Evolutionary conservation across 108 stramenopile species (phyloP), one percentile per base, ranked within the genome.

Genomic region (Cylindrotheca fusiformis): DNA sequence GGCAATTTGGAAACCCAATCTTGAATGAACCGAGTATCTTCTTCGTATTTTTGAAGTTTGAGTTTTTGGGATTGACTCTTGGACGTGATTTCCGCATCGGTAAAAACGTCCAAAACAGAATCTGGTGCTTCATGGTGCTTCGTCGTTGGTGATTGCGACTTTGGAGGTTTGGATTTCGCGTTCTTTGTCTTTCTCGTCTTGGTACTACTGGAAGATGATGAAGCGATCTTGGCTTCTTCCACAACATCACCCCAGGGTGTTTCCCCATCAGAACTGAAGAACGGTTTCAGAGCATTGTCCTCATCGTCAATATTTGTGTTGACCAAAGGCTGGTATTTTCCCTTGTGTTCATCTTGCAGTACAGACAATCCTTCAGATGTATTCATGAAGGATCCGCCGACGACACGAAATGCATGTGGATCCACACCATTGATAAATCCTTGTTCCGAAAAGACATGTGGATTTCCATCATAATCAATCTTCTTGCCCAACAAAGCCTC

Each of bases 311-410:
- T 23, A 27, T 17, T 21, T n/a, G 19, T 2, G n/a, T 49, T 50
- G 8, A 73, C 65, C 31, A 65, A 28, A 24, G 72, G 72, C 44
- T 73, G 72, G 32, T 73, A 73, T 5, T 72, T 57, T 5, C 24
- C 25, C 4, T 18, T 12, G 4, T n/a, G 19, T 32, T 55, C 19
- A 21, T 54, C 51, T 3, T 29, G 41, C 21, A 30, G 2, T 23
- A 31, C 32, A 17, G 27, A 30, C 18, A 57, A 62, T 19, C 64
- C 65, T 46, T 65, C 53, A 27, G 24, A 55, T 10, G 67, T 64
- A 52, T 93, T 89, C 85, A 94, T 84, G 51, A 94, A 91, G 20
- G 52, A 31, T 4, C 93, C 93, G 8, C 93, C 93, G 17, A 94
- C 90, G 10, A 94, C 79, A 22, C 73, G 84, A 65, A 89, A 94